These are phyloP conservation scores for Cercospora zeae-maydis DNA, from an alignment of 2,329 filamentous ascomycete genomes.

Conservation along the genomic window DNA sequence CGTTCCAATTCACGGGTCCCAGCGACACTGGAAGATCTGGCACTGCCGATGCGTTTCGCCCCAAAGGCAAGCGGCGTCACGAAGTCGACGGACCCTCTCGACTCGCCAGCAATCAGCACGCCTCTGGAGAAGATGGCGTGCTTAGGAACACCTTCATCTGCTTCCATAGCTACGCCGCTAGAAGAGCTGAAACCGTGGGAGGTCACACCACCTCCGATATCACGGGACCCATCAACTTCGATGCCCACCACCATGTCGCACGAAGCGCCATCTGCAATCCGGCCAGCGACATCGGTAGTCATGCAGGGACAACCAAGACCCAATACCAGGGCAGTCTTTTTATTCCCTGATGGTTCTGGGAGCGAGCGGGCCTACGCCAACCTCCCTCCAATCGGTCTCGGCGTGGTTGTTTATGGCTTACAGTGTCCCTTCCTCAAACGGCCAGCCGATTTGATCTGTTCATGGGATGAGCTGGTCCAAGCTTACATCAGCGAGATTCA, in stretches of 20 bases:
- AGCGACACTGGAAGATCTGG: not conserved
- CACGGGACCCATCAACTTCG: not conserved
- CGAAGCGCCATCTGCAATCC: not conserved
- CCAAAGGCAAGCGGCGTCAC: not conserved
- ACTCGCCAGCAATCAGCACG: not conserved
- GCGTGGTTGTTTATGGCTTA: slow-evolving; percentile 39
- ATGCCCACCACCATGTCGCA: not conserved
- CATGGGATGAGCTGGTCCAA: slow-evolving; percentile 10
- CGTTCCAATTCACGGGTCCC: not conserved
- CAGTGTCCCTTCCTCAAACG: slow-evolving; percentile 40
- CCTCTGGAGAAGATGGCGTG: not conserved
- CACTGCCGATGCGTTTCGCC: not conserved
- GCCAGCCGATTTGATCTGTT: slow-evolving; percentile 14
- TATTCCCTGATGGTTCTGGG: slow-evolving; percentile 10
- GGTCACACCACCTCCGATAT: not conserved
- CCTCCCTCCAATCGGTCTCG: slow-evolving; percentile 6
- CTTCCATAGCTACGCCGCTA: slow-evolving; percentile 4
- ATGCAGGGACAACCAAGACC: slow-evolving; percentile 5
- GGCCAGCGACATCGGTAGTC: slow-evolving; percentile 2
- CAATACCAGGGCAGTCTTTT: not conserved
- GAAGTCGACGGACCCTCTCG: not conserved
- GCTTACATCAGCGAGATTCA: slow-evolving; percentile 32
- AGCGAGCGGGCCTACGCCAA: slow-evolving; percentile 1
- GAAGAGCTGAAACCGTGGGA: slow-evolving; percentile 5
- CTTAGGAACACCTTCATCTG: not conserved